Base-by-base conservation (phyloP, 176 grass and related monocot genomes). In the Lolium rigidum region DNA sequence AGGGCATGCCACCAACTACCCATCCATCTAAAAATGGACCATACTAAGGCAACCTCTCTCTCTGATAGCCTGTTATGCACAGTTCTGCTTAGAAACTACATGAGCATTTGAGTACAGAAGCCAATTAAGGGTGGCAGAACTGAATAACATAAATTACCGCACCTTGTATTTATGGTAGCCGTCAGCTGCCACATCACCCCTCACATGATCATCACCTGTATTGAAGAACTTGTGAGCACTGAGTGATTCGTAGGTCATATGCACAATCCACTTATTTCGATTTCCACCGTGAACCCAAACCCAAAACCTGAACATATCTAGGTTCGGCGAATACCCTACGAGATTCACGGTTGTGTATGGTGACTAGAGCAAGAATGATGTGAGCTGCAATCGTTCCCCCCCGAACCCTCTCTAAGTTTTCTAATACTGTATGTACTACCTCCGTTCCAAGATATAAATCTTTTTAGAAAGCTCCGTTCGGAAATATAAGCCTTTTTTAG, bases 161-260 rank as follows among this genome's bases (percentile, higher is more conserved):
- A 88, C 90, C 90, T 88, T 88, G 31, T 92, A 92, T 51, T 88
- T 88, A 44, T 92, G 90, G 83, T 92, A 88, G 16, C 86, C 86
- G 14, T 88, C 82, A 18, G 72, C 49, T 24, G 90, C 90, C 20
- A 86, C 86, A 24, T 92, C 90, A 38, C 86, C 82, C 2, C 25
- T 54, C 49, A 83, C 65, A 35, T 52, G 9, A 25, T 37, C 7
- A 71, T 49, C 51, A 35, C 84, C 84, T 86, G 76, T 61, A 60
- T 86, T 70, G 52, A 39, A 22, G 10, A 70, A 60, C 12, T 41
- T 18, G 37, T 71, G 18, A 85, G 62, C 31, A 37, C 10, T 15
- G 7, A 46, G 13, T 10, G 4, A 57, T 4, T 2, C 58, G 16
- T 39, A 16, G 24, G 6, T 46, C 48, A 78, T 24, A 68, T 9